Conservation (phyloP, 805 yeast species). For the Debaryomyces castellii region DNA sequence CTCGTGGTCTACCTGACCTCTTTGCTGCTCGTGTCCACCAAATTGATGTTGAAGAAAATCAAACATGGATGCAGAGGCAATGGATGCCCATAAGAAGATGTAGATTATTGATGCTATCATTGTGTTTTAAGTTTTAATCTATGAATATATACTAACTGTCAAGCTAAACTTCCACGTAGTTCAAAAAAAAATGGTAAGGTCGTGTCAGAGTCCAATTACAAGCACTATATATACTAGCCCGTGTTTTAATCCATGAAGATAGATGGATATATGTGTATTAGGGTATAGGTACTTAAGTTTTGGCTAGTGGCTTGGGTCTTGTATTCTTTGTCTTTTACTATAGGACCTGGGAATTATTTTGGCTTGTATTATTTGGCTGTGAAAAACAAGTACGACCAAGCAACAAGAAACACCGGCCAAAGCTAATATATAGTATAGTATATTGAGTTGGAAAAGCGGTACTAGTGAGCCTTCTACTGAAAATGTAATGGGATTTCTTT, state of each 20-base stretch:
- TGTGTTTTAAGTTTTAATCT: neutral
- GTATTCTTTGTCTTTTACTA: too few species aligned
- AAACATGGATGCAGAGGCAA: slow-evolving; percentile 31
- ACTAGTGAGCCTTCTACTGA: too few species aligned
- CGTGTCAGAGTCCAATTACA: neutral
- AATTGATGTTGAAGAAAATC: slow-evolving; percentile 31
- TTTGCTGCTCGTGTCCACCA: slow-evolving; percentile 25
- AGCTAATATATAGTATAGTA: too few species aligned
- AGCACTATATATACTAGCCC: neutral
- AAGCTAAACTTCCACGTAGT: neutral
- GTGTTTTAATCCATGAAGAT: neutral
- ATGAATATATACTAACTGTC: neutral
- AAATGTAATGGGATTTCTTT: too few species aligned
- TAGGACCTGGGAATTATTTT: too few species aligned
- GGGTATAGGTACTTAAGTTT: too few species aligned
- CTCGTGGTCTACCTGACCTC: slow-evolving; percentile 38
- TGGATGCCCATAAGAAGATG: slow-evolving; percentile 2
- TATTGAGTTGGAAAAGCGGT: too few species aligned
- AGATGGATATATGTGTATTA: too few species aligned
- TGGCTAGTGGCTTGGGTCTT: too few species aligned
- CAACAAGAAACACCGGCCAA: too few species aligned
- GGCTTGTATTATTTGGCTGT: too few species aligned
- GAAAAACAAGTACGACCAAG: too few species aligned
- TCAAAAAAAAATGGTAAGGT: neutral
- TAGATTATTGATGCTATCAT: neutral